A percentile compares a stretch with the other conserved stretches of the same genome.
Conservation (phyloP, 176 grass and related monocot genomes). For the Neostapfia colusana region DNA sequence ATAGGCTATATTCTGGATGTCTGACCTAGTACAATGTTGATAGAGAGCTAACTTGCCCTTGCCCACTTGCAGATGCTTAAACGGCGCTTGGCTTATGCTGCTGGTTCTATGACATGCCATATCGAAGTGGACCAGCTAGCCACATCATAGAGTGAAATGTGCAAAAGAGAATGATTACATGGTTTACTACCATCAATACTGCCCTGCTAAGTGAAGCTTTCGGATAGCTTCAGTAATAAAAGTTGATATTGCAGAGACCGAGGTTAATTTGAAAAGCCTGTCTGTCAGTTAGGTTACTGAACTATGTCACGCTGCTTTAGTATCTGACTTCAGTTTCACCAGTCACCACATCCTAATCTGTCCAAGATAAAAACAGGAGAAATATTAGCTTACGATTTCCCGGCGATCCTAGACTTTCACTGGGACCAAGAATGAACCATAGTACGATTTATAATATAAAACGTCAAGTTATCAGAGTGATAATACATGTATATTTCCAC, state of each 20-base stretch:
- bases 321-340: slow-evolving; percentile 10
- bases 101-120: background rate
- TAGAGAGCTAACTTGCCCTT: background rate
- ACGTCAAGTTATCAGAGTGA: background rate
- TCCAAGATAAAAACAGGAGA: background rate
- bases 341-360: slow-evolving; percentile 40
- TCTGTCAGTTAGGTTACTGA: slow-evolving; percentile 41
- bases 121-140: background rate
- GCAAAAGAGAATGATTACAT: background rate
- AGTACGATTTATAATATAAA: background rate
- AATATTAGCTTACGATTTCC: background rate
- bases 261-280: slow-evolving; percentile 29
- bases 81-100: background rate
- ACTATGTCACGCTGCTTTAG: slow-evolving; percentile 35
- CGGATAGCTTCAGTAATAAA: slow-evolving; percentile 36
- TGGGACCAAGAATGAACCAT: background rate
- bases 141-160: slow-evolving; percentile 4
- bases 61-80: background rate
- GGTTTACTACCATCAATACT: slow-evolving; percentile 13
- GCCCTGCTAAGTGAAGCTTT: slow-evolving; percentile 30
- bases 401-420: background rate
- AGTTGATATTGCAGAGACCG: background rate
- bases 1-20: slow-evolving; percentile 13
- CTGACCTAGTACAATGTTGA: background rate
- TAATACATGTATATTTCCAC: background rate